Percentiles rank a stretch among this genome's conserved stretches.
Evolutionary conservation across 2,329 filamentous ascomycete species (phyloP).

Genomic region (Fusarium austroafricanum): DNA sequence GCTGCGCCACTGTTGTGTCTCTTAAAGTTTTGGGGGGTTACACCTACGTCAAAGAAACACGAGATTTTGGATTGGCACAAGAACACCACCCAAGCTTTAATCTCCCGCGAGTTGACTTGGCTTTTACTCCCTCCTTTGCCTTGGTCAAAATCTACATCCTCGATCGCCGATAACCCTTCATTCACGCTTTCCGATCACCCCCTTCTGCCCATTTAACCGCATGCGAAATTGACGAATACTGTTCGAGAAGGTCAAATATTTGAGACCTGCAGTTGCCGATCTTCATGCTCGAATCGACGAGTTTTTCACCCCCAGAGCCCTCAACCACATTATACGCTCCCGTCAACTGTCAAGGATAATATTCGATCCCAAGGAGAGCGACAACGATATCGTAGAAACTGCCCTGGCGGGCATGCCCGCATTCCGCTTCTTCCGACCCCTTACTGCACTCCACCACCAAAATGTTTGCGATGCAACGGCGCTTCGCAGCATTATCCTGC

Average conservation of each 20-base stretch:
- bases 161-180: not conserved
- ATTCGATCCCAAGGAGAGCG: slow-evolving; percentile 1
- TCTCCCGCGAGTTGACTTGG: slow-evolving; percentile 13
- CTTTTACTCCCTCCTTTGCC: not conserved
- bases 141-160: not conserved
- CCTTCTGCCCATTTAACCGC: slow-evolving; percentile 12
- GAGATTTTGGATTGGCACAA: slow-evolving; percentile 41
- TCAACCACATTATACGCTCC: not conserved
- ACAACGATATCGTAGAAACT: slow-evolving; percentile 9
- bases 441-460: slow-evolving; percentile 7
- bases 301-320: slow-evolving; percentile 4
- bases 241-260: slow-evolving; percentile 29
- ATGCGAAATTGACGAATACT: slow-evolving; percentile 24
- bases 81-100: slow-evolving; percentile 31
- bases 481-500: slow-evolving; percentile 21
- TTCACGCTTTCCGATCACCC: slow-evolving; percentile 6
- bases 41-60: slow-evolving; percentile 40
- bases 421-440: slow-evolving; percentile 41
- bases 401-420: slow-evolving; percentile 43
- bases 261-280: slow-evolving; percentile 23
- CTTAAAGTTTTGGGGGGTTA: slow-evolving; percentile 17
- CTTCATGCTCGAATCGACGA: slow-evolving; percentile 19
- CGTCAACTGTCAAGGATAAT: slow-evolving; percentile 14
- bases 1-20: slow-evolving; percentile 38
- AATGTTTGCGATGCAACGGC: slow-evolving; percentile 27